phyloP scores from a whole-genome alignment of 495 filamentous ascomycete species.

The Lophiotrema nucula region DNA sequence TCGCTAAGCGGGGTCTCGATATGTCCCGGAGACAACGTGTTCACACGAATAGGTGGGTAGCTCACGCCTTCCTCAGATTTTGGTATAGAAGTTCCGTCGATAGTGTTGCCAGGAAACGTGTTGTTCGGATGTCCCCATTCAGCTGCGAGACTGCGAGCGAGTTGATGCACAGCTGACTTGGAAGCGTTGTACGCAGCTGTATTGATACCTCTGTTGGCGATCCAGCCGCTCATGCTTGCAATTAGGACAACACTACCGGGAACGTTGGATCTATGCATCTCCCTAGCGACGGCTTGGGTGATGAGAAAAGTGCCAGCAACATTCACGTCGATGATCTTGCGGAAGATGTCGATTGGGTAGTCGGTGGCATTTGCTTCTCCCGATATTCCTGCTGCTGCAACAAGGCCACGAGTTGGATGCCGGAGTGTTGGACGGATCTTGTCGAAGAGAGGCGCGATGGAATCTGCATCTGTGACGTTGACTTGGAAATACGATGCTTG shows the following conservation, averaged over 20 bases:
- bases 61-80: slow-evolving; percentile 4
- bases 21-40: slow-evolving; percentile 35
- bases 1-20: slow-evolving; percentile 31
- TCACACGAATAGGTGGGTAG: slow-evolving; percentile 28
- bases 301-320: slow-evolving; percentile 18
- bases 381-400: slow-evolving; percentile 22
- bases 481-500: neutral
- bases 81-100: neutral
- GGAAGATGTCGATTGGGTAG: slow-evolving; percentile 13
- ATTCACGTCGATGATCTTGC: slow-evolving; percentile 25
- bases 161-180: slow-evolving; percentile 33
- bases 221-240: slow-evolving; percentile 31
- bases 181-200: slow-evolving; percentile 33
- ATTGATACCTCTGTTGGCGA: slow-evolving; percentile 27
- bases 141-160: slow-evolving; percentile 28
- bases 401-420: slow-evolving; percentile 20
- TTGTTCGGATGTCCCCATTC: slow-evolving; percentile 29
- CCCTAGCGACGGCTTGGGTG: slow-evolving; percentile 14
- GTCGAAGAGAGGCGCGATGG: neutral
- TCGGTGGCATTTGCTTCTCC: slow-evolving; percentile 3
- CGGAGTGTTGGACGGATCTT: neutral
- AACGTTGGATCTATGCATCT: slow-evolving; percentile 15
- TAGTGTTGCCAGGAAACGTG: slow-evolving; percentile 2
- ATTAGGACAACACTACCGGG: slow-evolving; percentile 32
- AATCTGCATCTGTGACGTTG: neutral